These are phyloP conservation scores for Deinandra increscens DNA, from an alignment of 129 eudicot species.

Conservation along the genomic window DNA sequence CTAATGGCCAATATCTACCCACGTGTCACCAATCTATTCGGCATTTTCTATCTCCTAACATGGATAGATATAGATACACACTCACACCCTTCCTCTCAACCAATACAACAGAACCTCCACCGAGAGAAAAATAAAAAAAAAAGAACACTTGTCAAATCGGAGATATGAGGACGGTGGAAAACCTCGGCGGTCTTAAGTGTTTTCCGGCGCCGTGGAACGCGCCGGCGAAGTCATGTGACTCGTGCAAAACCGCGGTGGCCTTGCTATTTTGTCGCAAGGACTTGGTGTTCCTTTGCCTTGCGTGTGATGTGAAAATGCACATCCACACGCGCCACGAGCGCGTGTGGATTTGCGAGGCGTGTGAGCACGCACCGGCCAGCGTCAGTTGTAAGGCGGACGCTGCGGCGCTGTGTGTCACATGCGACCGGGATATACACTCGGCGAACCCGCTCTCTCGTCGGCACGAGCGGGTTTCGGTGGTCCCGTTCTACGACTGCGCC, in stretches of 20 bases:
- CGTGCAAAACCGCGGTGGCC: constrained; percentile 58
- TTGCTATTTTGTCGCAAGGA: constrained; percentile 65
- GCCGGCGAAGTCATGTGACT: constrained; percentile 59
- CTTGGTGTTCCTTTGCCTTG: constrained; percentile 54
- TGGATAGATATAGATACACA: constrained; percentile 21
- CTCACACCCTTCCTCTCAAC: constrained; percentile 16
- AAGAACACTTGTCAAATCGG: no score
- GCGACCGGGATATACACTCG: constrained; percentile 80
- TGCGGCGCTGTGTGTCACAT: constrained; percentile 72
- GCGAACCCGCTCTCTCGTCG: constrained; percentile 80
- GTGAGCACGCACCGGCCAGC: constrained; percentile 78
- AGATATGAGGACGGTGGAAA: constrained; percentile 19
- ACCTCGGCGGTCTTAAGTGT: constrained; percentile 28
- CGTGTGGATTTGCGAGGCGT: constrained; percentile 87
- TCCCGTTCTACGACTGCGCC: constrained; percentile 42
- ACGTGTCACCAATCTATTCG: constrained; percentile 51
- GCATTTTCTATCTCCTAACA: constrained; percentile 39
- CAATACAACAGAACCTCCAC: not conserved
- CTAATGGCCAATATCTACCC: constrained; percentile 45
- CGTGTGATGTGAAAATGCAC: constrained; percentile 62
- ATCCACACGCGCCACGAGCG: constrained; percentile 55
- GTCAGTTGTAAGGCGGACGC: constrained; percentile 89
- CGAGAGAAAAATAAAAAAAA: no score
- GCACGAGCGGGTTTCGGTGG: constrained; percentile 73
- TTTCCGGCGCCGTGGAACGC: constrained; percentile 47